Conservation (phyloP, 129 eudicot genomes). For the Oenanthe sinensis region DNA sequence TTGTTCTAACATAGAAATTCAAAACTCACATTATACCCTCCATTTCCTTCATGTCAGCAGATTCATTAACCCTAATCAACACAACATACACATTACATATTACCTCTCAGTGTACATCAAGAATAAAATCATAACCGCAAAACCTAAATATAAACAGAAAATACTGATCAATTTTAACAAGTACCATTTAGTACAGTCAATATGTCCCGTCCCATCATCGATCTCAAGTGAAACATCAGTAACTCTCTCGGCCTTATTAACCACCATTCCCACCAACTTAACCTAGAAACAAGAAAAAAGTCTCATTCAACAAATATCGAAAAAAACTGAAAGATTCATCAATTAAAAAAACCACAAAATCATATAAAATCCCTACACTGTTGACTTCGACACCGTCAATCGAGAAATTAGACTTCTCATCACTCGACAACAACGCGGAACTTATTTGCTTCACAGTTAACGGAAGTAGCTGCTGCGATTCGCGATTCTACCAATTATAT, state of each 20-base stretch:
- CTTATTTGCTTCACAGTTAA: constrained; percentile 75
- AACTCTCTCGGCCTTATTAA: constrained; percentile 58
- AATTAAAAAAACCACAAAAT: background rate
- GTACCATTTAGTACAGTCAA: constrained; percentile 78
- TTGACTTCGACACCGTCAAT: constrained; percentile 71
- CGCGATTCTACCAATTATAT: constrained; percentile 44
- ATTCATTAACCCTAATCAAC: constrained; percentile 61
- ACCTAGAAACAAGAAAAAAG: constrained; percentile 32
- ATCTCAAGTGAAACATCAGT: constrained; percentile 71
- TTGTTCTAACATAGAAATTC: background rate
- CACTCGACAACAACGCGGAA: constrained; percentile 40
- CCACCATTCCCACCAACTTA: constrained; percentile 70
- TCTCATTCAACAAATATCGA: background rate
- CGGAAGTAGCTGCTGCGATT: constrained; percentile 58
- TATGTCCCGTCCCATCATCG: constrained; percentile 89
- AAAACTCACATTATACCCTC: constrained; percentile 37
- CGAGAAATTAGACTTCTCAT: constrained; percentile 51
- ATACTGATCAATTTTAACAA: background rate
- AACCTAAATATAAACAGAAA: background rate
- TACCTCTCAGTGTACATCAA: background rate
- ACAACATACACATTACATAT: constrained; percentile 9
- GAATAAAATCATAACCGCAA: background rate
- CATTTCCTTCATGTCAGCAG: constrained; percentile 67
- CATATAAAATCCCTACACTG: constrained; percentile 34
- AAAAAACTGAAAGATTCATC: background rate